Base-by-base conservation (phyloP, 2,329 filamentous ascomycete species). In the Fusarium fracticaudum region DNA sequence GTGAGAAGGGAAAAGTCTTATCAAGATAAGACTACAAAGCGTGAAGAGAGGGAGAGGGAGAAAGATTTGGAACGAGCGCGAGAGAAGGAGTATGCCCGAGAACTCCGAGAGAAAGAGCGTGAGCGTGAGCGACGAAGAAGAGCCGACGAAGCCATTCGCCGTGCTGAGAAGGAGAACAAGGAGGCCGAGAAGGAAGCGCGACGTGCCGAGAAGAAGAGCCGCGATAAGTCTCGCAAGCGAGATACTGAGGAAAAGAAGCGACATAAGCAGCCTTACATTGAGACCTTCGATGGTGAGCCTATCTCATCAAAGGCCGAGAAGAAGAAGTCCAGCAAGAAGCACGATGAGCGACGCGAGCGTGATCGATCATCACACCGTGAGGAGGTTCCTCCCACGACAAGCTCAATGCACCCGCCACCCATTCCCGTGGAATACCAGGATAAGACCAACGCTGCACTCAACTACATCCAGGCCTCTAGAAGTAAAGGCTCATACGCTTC, bases 1-100 rank as follows among this genome's bases (percentile, higher is more conserved):
- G 84, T 78, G 47, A 78, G 86, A 54, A 87, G 87, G 24, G 81
- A 87, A 10, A 78, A 85, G 5, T 87, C 85, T 63, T 88, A 88
- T 62, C 81, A 82, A 41, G 85, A 87, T 58, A 84, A 85, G 73
- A 78, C 84, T 7, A 83, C 83, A 6, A 86, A 83, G 70, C 84
- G 83, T 50, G 86, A 86, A 55, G 78, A 83, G 43, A 77, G 79
- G 44, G 80, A 84, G 22, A 78, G 81, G 48, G 78, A 84, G 54
- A 75, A 81, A 29, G 81, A 83, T 22, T 77, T 76, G 8, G 82
- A 85, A n/a, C 83, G 83, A 18, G 74, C 77, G 26, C 61, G 72
- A 29, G 69, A 75, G 18, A 69, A 80, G 38, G 76, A 79, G 29
- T 71, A 77, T 11, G 76, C 74, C 5, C 73, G 73, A 7, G 72